Evolutionary conservation across 1,284 basidiomycete genomes (phyloP), one percentile per base, ranked within the genome.

Genomic region (Sporisorium graminicola): DNA sequence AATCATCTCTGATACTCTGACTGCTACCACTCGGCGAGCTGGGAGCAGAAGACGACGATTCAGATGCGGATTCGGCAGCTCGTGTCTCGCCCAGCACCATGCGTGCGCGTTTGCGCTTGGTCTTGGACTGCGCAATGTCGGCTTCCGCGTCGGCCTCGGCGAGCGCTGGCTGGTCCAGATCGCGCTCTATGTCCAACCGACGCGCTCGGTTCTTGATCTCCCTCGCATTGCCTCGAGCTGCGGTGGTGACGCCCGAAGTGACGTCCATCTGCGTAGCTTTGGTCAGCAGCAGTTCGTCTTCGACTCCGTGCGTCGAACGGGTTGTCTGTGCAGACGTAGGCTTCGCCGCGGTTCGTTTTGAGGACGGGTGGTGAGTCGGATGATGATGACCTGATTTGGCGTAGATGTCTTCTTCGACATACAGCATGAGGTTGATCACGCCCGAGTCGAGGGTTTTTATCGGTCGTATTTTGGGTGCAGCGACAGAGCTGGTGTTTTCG

Each of bases 1-100:
- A 94, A 12, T 86, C 87, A 1, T 87, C 88, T 24, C 88, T 87
- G 9, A 90, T 86, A 2, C 90, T 72, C 47, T 68, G 65, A 47
- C 74, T 72, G 56, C 61, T 75, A n/a, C 59, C 67, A n/a, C 68
- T 66, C 1, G 59, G 59, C 31, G 67, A 66, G 26, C 44, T 60
- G 0, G 58, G 58, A 4, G 58, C 69, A 2, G 61, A 64, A 3
- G 59, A 62, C 6, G 56, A 59, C 31, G 64, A 59, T 31, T 70
- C 74, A 1, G 58, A 57, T 1, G 59, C 64, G 13, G 62, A 56
- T 24, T 77, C 75, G 24, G 66, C 69, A 1, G 69, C 69, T 2
- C 74, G 43, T 3, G 74, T 73, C 43, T 77, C 74, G 13, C 74
- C 74, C 10, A 77, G 40, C 20, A 72, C 69, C 74, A 77, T 77